Conservation (phyloP, 202 grass and related monocot genomes). For the Zoysia matrella region DNA sequence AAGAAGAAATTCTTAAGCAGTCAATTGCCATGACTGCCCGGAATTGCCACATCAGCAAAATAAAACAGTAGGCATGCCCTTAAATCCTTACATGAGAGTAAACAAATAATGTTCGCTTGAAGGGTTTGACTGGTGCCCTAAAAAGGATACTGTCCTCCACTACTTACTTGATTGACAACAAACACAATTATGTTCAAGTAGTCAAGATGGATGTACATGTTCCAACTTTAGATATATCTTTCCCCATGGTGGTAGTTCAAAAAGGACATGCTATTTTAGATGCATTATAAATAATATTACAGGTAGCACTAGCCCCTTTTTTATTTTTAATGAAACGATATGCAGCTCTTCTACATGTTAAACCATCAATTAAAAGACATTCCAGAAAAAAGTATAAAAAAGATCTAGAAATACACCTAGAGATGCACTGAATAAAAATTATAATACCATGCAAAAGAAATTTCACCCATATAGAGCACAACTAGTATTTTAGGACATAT, state of each 20-base stretch:
- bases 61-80: neutral
- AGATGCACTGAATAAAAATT: neutral
- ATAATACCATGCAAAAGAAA: neutral
- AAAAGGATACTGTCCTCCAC: neutral
- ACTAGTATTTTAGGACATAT: neutral
- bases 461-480: neutral
- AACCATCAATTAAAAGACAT: slow-evolving; percentile 1
- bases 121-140: neutral
- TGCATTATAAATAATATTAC: neutral
- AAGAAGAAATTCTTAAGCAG: neutral
- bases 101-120: neutral
- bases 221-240: slow-evolving; percentile 12
- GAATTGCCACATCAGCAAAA: neutral
- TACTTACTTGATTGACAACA: neutral
- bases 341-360: too few relatives aligned
- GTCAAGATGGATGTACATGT: neutral
- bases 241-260: slow-evolving; percentile 7
- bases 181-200: neutral
- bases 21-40: neutral
- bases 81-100: slow-evolving; percentile 19
- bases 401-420: neutral
- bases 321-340: too few relatives aligned
- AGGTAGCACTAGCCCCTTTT: too few relatives aligned
- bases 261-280: neutral
- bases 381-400: neutral